Evolutionary conservation across 2,329 filamentous ascomycete genomes (phyloP).

Genomic region (Aspergillus thermomutatus): DNA sequence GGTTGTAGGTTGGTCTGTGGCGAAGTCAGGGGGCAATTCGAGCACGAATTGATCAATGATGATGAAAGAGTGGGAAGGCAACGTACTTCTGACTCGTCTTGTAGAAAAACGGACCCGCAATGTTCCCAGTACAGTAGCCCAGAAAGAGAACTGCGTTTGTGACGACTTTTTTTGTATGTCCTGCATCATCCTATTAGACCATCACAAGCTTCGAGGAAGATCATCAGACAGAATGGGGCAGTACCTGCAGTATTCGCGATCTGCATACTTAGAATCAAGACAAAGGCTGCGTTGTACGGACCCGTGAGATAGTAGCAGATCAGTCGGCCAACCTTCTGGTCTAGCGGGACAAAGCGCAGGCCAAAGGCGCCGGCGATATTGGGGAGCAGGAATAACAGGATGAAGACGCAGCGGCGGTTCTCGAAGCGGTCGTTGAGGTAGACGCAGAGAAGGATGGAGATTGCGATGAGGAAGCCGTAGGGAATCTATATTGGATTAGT

Average conservation of each 20-base stretch:
- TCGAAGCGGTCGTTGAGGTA: constrained; percentile 48
- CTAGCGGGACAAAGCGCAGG: constrained; percentile 50
- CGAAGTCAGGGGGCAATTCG: not conserved
- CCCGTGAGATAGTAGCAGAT: constrained; percentile 59
- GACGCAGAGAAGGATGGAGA: constrained; percentile 50
- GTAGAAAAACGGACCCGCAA: constrained; percentile 63
- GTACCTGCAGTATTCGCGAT: constrained; percentile 43
- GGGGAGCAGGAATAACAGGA: constrained; percentile 56
- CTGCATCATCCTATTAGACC: constrained; percentile 28
- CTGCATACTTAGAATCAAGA: constrained; percentile 48
- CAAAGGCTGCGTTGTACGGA: constrained; percentile 54
- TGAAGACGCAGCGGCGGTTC: constrained; percentile 51
- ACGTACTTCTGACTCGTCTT: constrained; percentile 47
- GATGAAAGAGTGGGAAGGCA: not conserved
- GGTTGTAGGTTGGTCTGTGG: constrained; percentile 43
- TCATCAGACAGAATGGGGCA: not conserved
- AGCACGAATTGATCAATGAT: not conserved
- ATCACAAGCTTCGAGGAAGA: not conserved
- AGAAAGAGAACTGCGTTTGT: constrained; percentile 61
- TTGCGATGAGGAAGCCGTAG: constrained; percentile 48
- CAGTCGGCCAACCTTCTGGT: constrained; percentile 52
- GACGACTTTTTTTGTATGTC: constrained; percentile 62
- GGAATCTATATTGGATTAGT: constrained; percentile 36
- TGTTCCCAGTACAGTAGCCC: constrained; percentile 60
- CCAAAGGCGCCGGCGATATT: constrained; percentile 59